Conservation (phyloP, 208 protist genomes). For the Acanthamoeba healyi region DNA sequence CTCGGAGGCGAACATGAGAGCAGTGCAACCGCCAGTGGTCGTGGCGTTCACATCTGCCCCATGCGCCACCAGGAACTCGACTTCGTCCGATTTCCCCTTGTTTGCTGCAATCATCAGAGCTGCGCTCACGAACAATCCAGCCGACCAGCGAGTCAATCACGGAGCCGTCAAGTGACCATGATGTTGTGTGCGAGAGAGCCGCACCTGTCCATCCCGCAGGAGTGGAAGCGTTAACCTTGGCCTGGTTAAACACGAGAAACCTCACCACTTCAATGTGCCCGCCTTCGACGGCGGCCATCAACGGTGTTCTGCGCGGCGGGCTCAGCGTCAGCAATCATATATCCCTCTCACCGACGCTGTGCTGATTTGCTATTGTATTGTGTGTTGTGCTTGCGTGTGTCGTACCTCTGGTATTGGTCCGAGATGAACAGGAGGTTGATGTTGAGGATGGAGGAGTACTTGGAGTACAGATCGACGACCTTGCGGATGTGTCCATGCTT, state of each 20-base stretch:
- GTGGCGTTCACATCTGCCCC: constrained; percentile 45
- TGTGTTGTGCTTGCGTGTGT: no score
- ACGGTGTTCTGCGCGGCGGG: not conserved
- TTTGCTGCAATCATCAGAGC: constrained; percentile 52
- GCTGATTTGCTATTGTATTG: no score
- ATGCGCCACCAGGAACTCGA: constrained; percentile 40
- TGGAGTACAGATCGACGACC: constrained; percentile 9
- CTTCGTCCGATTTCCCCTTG: not conserved
- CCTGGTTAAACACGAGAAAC: constrained; percentile 4
- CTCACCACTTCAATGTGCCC: constrained; percentile 29
- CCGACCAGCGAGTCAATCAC: not conserved
- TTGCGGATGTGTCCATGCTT: constrained; percentile 37
- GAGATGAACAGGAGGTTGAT: constrained; percentile 53
- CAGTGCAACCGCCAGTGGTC: constrained; percentile 9
- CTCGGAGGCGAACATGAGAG: constrained; percentile 22
- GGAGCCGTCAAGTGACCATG: no score
- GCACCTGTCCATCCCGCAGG: constrained; percentile 16
- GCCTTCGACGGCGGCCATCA: constrained; percentile 28
- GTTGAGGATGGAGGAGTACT: not conserved
- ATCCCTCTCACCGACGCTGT: no score
- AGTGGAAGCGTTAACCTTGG: not conserved
- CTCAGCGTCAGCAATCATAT: not conserved
- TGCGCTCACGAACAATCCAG: not conserved
- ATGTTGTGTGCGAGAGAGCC: not conserved
- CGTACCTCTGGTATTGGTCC: constrained; percentile 48